A percentile compares a stretch with the other conserved stretches of the same genome.
Conservation (phyloP, 306 rosid genomes). For the Fagus crenata region DNA sequence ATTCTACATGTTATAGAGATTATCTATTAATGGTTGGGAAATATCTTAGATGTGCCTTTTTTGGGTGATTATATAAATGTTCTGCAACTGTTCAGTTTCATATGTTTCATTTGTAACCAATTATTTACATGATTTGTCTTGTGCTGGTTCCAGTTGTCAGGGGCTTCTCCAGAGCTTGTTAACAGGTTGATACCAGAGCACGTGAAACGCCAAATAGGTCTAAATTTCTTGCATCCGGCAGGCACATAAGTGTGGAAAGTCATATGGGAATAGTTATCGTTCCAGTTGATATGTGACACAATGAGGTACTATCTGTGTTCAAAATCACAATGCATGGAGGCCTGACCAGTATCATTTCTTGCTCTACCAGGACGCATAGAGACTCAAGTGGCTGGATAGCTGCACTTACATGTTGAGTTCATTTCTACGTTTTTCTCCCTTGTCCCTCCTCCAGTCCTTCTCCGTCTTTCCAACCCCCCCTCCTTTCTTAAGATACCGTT, state of each 20-base stretch:
- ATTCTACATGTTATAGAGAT: background rate
- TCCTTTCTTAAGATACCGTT: slow-evolving; percentile 29
- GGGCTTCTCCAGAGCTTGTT: slow-evolving; percentile 81
- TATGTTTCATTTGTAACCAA: background rate
- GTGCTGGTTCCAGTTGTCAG: slow-evolving; percentile 54
- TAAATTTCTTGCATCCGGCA: slow-evolving; percentile 48
- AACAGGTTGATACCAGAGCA: slow-evolving; percentile 87
- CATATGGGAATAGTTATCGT: slow-evolving; percentile 29
- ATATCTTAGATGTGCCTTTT: background rate
- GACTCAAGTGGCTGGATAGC: slow-evolving; percentile 42
- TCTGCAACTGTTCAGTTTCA: background rate
- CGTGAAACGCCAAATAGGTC: slow-evolving; percentile 80
- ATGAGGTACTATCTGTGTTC: slow-evolving; percentile 54
- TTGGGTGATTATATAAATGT: background rate
- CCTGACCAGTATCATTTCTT: slow-evolving; percentile 39
- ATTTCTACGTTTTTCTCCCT: slow-evolving; percentile 33
- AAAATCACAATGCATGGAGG: slow-evolving; percentile 41
- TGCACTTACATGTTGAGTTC: slow-evolving; percentile 48
- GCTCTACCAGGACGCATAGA: slow-evolving; percentile 44
- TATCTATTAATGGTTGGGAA: background rate
- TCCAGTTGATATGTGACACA: slow-evolving; percentile 51
- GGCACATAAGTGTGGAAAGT: slow-evolving; percentile 54
- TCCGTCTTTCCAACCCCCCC: background rate
- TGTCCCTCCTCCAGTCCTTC: slow-evolving; percentile 21
- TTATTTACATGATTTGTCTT: background rate